Conservation (phyloP, 225 moss, liverwort and hornwort genomes). For the Rhytidiadelphus loreus region DNA sequence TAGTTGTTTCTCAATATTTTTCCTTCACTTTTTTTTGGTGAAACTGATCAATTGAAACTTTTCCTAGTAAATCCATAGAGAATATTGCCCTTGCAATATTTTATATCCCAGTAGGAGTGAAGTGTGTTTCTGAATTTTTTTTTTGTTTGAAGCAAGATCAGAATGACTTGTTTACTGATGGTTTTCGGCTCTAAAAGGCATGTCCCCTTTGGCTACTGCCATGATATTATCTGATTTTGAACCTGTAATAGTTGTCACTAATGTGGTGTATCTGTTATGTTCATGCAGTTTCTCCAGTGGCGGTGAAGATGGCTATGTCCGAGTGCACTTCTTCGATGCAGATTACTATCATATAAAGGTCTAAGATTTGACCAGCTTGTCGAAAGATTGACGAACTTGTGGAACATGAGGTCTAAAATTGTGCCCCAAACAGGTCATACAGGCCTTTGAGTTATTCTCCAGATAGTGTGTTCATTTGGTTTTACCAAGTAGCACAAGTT, state of each 20-base stretch:
- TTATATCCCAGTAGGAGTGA: neutral
- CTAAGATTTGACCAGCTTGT: neutral
- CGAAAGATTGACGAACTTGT: neutral
- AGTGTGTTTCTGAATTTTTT: neutral
- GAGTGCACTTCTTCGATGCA: constrained; percentile 88
- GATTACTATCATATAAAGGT: constrained; percentile 92
- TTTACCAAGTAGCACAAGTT: neutral
- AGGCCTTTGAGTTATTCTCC: neutral
- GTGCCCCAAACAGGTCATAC: neutral
- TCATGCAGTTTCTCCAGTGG: constrained; percentile 66
- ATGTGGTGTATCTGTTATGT: neutral
- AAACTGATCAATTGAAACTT: neutral
- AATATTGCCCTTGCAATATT: neutral
- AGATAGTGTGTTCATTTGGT: neutral
- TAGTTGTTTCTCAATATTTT: neutral
- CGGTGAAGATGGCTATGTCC: constrained; percentile 90
- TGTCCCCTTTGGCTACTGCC: neutral
- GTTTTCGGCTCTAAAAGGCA: neutral
- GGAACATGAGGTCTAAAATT: neutral
- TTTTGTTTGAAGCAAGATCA: neutral
- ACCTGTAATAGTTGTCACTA: neutral
- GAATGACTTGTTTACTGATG: neutral
- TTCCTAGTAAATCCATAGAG: neutral
- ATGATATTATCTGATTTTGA: neutral
- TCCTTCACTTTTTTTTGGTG: neutral